Conservation (phyloP, 345 rosid species). For the Salix viminalis region DNA sequence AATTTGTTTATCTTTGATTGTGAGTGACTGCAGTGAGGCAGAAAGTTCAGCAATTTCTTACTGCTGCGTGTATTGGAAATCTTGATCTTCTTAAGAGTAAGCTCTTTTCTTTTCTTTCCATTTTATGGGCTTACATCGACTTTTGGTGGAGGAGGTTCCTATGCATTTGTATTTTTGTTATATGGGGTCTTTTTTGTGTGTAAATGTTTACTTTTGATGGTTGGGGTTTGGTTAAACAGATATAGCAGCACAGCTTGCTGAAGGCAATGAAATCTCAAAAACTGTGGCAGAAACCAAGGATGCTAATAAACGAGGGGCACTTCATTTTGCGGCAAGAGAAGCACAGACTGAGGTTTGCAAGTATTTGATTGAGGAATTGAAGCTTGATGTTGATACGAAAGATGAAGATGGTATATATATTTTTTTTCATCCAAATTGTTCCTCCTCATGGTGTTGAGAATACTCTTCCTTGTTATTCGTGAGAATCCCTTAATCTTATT, state of each 20-base stretch:
- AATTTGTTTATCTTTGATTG: slow-evolving; percentile 7
- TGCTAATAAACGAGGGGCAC: slow-evolving; percentile 86
- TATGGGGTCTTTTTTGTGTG: neutral
- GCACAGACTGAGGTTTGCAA: slow-evolving; percentile 77
- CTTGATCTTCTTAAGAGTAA: slow-evolving; percentile 84
- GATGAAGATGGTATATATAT: slow-evolving; percentile 70
- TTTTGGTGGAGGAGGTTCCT: neutral
- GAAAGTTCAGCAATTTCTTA: slow-evolving; percentile 62
- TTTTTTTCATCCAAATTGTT: neutral
- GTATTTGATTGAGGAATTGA: slow-evolving; percentile 74
- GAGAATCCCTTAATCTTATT: neutral
- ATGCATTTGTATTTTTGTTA: neutral
- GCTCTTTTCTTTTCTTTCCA: slow-evolving; percentile 13
- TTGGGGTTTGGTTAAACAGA: slow-evolving; percentile 36
- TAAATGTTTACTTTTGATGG: neutral
- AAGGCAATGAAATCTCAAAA: slow-evolving; percentile 56
- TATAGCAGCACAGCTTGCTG: slow-evolving; percentile 69
- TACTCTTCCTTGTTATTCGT: neutral
- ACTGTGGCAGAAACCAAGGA: slow-evolving; percentile 80
- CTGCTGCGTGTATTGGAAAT: slow-evolving; percentile 67
- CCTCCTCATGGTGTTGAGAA: neutral
- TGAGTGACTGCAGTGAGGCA: slow-evolving; percentile 48
- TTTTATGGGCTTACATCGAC: neutral
- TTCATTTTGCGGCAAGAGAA: slow-evolving; percentile 93
- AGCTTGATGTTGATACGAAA: slow-evolving; percentile 55